phyloP scores from a whole-genome alignment of 192 early-diverging fungal genomes.

The Coemansia sp. region DNA sequence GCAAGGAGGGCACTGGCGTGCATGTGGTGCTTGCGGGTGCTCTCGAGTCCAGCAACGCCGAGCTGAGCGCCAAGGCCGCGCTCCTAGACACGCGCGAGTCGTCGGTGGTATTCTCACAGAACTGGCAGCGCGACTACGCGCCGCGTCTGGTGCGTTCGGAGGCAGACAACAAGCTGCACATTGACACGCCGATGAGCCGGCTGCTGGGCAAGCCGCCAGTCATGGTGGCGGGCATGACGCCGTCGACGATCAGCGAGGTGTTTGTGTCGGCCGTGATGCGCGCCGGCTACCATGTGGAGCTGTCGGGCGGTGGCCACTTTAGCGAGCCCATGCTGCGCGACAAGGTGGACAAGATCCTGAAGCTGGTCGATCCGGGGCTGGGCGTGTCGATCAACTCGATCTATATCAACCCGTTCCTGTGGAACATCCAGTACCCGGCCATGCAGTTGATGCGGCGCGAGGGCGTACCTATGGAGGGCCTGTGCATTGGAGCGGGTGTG shows the following conservation, averaged over 20 bases:
- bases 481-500: constrained; percentile 87
- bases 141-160: constrained; percentile 66
- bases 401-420: constrained; percentile 84
- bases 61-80: constrained; percentile 70
- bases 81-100: constrained; percentile 72
- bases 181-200: constrained; percentile 82
- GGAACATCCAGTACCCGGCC: constrained; percentile 81
- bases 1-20: constrained; percentile 88
- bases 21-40: constrained; percentile 42
- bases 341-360: constrained; percentile 77
- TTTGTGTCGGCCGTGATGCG: constrained; percentile 85
- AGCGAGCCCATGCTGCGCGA: constrained; percentile 71
- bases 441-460: constrained; percentile 75
- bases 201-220: constrained; percentile 82
- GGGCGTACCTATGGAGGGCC: constrained; percentile 89
- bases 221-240: constrained; percentile 90
- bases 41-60: constrained; percentile 47
- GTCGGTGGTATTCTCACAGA: constrained; percentile 58
- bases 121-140: constrained; percentile 78
- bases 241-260: constrained; percentile 67
- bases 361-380: constrained; percentile 66
- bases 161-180: constrained; percentile 62
- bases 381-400: constrained; percentile 85
- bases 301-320: constrained; percentile 82
- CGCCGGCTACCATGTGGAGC: constrained; percentile 85